These are phyloP conservation scores for Sextonia rubra DNA, from an alignment of 164 flowering plant genomes.

Conservation along the genomic window DNA sequence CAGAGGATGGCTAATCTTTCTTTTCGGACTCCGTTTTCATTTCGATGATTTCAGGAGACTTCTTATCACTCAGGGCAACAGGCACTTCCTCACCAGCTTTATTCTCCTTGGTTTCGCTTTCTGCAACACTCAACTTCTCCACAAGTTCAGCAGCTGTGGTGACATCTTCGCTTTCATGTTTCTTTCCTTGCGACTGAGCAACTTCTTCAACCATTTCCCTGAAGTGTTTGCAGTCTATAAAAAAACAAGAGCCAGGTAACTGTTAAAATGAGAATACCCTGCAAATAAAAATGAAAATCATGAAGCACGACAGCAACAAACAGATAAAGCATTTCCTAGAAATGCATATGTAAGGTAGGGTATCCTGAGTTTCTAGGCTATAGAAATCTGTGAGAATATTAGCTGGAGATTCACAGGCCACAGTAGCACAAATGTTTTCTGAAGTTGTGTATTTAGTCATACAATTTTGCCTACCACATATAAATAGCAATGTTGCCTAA, in stretches of 20 bases:
- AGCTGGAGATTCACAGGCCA: no score
- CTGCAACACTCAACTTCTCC: constrained; percentile 28
- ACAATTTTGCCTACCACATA: no score
- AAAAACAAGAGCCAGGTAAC: not conserved
- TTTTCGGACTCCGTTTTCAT: constrained; percentile 14
- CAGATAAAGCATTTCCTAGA: no score
- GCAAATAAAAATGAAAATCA: no score
- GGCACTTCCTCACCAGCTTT: constrained; percentile 2
- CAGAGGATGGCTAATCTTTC: constrained; percentile 10
- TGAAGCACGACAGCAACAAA: no score
- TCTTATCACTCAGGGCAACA: not conserved
- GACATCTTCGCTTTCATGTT: constrained; percentile 25
- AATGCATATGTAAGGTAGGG: no score
- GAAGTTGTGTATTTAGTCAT: no score
- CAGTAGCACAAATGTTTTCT: no score
- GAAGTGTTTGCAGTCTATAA: constrained; percentile 34
- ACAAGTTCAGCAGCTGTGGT: constrained; percentile 25
- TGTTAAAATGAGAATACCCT: not conserved
- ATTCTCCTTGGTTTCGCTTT: constrained; percentile 5
- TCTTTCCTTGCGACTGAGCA: constrained; percentile 23
- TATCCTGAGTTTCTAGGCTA: no score
- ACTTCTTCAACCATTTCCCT: constrained; percentile 34
- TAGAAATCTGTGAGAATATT: no score
- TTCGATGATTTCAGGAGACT: constrained; percentile 6
- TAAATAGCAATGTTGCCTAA: no score